Percentiles rank a stretch among this genome's conserved stretches.
phyloP scores from a whole-genome alignment of 176 grass and related monocot species.

The Stipa capillata region DNA sequence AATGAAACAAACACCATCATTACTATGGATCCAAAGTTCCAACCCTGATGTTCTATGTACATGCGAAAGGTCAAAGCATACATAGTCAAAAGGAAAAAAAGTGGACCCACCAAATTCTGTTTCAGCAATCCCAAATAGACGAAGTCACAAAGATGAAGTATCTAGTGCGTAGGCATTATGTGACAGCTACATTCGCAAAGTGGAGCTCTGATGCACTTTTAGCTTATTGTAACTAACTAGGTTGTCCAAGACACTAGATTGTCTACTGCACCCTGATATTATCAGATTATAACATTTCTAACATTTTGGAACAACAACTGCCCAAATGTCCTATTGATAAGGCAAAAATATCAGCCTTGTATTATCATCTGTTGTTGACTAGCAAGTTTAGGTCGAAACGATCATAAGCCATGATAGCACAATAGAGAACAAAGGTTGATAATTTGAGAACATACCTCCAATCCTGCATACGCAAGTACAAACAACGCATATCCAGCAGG shows the following conservation, averaged over 20 bases:
- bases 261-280: neutral
- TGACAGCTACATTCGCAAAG: neutral
- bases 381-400: neutral
- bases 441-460: constrained; percentile 56
- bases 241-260: neutral
- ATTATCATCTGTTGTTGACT: neutral
- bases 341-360: neutral
- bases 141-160: neutral
- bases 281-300: neutral
- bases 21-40: neutral
- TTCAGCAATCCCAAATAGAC: neutral
- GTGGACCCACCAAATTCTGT: neutral
- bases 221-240: neutral
- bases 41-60: neutral
- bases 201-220: neutral
- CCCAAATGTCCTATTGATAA: neutral
- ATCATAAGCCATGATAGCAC: neutral
- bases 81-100: neutral
- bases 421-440: neutral
- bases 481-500: constrained; percentile 93
- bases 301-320: neutral
- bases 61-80: neutral
- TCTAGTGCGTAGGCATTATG: neutral
- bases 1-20: neutral
- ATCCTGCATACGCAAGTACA: constrained; percentile 79